Evolutionary conservation across 2,329 filamentous ascomycete genomes (phyloP), one percentile per base, ranked within the genome.

Genomic region (Clarireedia homoeocarpa): DNA sequence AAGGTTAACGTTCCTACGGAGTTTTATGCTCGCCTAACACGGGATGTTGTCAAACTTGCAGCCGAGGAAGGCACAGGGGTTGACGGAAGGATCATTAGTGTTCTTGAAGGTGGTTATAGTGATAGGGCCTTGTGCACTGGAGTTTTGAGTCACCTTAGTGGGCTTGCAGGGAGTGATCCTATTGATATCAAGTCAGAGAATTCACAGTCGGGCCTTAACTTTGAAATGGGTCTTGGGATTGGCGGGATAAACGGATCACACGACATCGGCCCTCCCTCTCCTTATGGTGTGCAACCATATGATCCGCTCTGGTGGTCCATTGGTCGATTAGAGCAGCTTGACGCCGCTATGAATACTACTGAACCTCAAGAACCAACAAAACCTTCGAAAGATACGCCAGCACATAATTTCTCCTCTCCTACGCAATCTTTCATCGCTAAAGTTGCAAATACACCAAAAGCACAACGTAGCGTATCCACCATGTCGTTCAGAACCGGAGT

Each of bases 101-200:
- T 97, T 2, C 78, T 99, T 23, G 94, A 99, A 72, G 94, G 94
- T 34, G 94, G 94, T 0, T 99, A 99, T 68, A 96, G 91, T 68
- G 89, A 99, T 71, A 83, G 91, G 57, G 94, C 94, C 7, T 74
- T 99, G 49, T 86, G 82, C 52, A 96, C 90, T 36, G 94, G 94
- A 46, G 85, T 96, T 3, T 74, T 96, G 57, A 95, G 91, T 69
- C 94, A 99, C 71, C 70, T 99, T 17, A 89, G 88, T 63, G 94
- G 92, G 5, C 78, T 99, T 40, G 84, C 83, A 42, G 82, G 83
- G 42, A 75, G 75, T 23, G 80, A 77, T 53, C 72, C 70, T 34
- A 67, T 68, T 42, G 61, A 63, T 40, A 70, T 69, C 26, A 72
- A 67, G 55, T 70, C 75, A 34, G 72, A 73, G 52, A 56, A 45